Evolutionary conservation across 2,329 filamentous ascomycete species (phyloP), one percentile per base, ranked within the genome.

Genomic region (Sporothrix phasma): DNA sequence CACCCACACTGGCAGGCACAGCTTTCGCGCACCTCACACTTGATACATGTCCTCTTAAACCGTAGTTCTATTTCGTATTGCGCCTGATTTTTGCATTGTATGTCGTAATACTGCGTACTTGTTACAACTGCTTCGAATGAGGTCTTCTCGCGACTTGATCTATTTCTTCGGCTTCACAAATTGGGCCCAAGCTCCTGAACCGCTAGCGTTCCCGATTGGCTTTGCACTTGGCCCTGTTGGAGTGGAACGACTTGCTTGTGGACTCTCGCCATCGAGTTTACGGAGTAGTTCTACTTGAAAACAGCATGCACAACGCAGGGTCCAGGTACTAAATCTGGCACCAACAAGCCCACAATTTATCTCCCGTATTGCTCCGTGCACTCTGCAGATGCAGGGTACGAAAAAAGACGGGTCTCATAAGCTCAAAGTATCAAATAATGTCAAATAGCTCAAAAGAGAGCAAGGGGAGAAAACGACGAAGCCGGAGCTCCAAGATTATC

Each of bases 291-390:
- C n/a, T n/a, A n/a, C n/a, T n/a, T n/a, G n/a, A n/a, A 34, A n/a
- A 53, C 10, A 34, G 8, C 8, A 24, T 56, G 51, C 31, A 39
- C 31, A 24, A 39, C 10, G 10, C 51, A 56, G 51, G 31, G 31
- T 24, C 51, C 47, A 53, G n/a, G 47, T 11, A 37, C n/a, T 22
- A 54, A 22, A 2, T 22, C 6, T 39, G 31, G 31, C 51, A 39
- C 11, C 31, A 13, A 43, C 29, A 59, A 7, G 15, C 34, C 54
- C 54, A 59, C 54, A n/a, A 45, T 59, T 59, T 56, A 59, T 45
- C 37, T 59, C 54, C 54, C 54, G 54, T 43, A 45, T 45, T 59
- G 54, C 54, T 6, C 54, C 37, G 22, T 59, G 47, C 47, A 56
- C 19, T 19, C 31, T 56, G 31, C 31, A 54, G 51, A 54, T 53